Evolutionary conservation across 2,329 filamentous ascomycete species (phyloP), one percentile per base, ranked within the genome.

Genomic region (Colletotrichum zoysiae): DNA sequence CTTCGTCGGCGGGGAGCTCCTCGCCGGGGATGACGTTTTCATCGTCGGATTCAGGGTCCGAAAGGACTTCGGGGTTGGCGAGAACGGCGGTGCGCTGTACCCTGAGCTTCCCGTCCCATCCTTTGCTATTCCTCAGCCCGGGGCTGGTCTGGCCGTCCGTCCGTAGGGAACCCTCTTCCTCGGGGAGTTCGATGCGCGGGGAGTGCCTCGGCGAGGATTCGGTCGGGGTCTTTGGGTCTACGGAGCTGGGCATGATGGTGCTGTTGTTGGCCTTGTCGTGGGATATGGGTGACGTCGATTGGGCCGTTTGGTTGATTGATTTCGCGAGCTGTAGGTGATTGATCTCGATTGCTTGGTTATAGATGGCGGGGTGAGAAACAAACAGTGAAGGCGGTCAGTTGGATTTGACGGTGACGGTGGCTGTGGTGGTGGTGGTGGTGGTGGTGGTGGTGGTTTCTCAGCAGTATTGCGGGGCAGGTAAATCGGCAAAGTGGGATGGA

Each of bases 21-120:
- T 97, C 92, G 61, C 92, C 91, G 0, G 89, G 89, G 73, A 93
- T 83, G 26, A 91, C 87, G 72, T 91, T 89, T 73, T 91, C 88
- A 14, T 91, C 89, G 75, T 88, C 95, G 20, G 93, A 96, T 68
- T 97, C 95, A 0, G 93, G 90, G 77, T 98, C 95, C 55, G 92
- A 93, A 63, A 97, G 82, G 12, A 93, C 93, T 78, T 96, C 94
- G 2, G 94, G 92, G 78, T 97, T 97, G 33, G 88, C 85, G 58
- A 97, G 84, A 42, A 89, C 84, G 2, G 90, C 87, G 78, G 89
- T 91, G 77, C 91, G 90, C 73, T 93, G 90, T 62, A 97, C 83
- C 50, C 93, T 88, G 71, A 95, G 86, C 83, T 95, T 95, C 74
- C 93, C 93, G 80, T 95, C 93, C 93, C 93, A 95, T 73, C 93